Percentiles rank a stretch among this genome's conserved stretches.
phyloP scores from a whole-genome alignment of 306 rosid species.

The Begonia peltatifolia region DNA sequence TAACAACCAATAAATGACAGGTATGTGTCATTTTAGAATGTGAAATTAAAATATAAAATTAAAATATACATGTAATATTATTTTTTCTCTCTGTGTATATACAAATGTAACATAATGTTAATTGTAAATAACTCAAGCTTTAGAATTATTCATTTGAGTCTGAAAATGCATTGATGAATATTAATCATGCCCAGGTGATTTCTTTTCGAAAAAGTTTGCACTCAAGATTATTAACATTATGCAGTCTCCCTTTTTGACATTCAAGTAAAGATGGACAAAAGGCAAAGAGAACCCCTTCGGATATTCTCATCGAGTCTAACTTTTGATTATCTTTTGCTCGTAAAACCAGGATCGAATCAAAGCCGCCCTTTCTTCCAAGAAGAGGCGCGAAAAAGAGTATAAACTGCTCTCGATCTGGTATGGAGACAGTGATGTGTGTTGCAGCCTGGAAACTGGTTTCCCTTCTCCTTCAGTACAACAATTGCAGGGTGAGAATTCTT shows the following conservation, averaged over 20 bases:
- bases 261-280: neutral
- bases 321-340: slow-evolving; percentile 1
- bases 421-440: slow-evolving; percentile 41
- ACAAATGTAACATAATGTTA: no score
- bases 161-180: no score
- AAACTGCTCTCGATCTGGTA: slow-evolving; percentile 81
- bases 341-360: slow-evolving; percentile 44
- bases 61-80: no score
- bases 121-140: no score
- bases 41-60: no score
- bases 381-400: slow-evolving; percentile 65
- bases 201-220: neutral
- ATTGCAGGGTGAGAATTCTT: slow-evolving; percentile 8
- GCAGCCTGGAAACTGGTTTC: slow-evolving; percentile 6
- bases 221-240: neutral
- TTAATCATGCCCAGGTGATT: no score
- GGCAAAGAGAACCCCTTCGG: neutral
- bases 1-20: no score
- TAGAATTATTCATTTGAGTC: no score
- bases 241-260: no score
- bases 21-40: no score
- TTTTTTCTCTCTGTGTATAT: no score
- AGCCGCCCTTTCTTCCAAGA: slow-evolving; percentile 61
- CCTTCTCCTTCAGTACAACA: slow-evolving; percentile 9
- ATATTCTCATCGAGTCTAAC: neutral